phyloP scores from a whole-genome alignment of 2,329 filamentous ascomycete species.

The Furcasterigmium sp. region DNA sequence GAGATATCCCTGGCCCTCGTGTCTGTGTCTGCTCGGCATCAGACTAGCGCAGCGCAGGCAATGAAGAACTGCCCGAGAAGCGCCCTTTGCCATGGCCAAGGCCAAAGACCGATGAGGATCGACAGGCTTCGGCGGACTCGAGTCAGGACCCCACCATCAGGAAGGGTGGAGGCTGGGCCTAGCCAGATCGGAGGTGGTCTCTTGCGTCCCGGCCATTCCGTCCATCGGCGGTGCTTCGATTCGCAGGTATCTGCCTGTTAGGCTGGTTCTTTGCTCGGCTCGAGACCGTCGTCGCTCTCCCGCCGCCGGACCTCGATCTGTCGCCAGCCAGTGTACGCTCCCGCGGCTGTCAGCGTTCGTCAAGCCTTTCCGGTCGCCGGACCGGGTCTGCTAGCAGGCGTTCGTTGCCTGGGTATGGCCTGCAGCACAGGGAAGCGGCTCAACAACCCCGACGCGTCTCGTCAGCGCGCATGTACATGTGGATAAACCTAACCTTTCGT shows the following conservation, averaged over 20 bases:
- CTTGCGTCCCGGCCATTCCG: background rate
- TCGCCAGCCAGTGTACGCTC: background rate
- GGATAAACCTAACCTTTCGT: too few relatives aligned
- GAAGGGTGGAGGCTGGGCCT: background rate
- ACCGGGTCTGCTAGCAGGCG: too few relatives aligned
- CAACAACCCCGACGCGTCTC: background rate
- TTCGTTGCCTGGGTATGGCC: too few relatives aligned
- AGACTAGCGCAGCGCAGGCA: too few relatives aligned
- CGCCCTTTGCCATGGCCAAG: background rate
- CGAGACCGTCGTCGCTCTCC: background rate
- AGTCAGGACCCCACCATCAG: background rate
- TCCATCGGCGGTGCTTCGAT: too few relatives aligned
- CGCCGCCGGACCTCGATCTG: background rate
- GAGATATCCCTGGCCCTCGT: too few relatives aligned
- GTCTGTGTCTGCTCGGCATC: too few relatives aligned
- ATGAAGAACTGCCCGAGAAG: background rate
- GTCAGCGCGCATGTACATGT: too few relatives aligned
- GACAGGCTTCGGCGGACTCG: slow-evolving; percentile 1
- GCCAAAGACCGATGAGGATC: background rate
- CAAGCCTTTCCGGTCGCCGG: background rate
- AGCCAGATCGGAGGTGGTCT: slow-evolving; percentile 1
- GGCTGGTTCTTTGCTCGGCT: background rate
- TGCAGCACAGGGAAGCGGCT: too few relatives aligned
- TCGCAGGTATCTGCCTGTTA: too few relatives aligned
- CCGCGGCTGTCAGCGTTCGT: background rate